These are phyloP conservation scores for Corylus heterophylla DNA, from an alignment of 306 rosid species.

Conservation along the genomic window DNA sequence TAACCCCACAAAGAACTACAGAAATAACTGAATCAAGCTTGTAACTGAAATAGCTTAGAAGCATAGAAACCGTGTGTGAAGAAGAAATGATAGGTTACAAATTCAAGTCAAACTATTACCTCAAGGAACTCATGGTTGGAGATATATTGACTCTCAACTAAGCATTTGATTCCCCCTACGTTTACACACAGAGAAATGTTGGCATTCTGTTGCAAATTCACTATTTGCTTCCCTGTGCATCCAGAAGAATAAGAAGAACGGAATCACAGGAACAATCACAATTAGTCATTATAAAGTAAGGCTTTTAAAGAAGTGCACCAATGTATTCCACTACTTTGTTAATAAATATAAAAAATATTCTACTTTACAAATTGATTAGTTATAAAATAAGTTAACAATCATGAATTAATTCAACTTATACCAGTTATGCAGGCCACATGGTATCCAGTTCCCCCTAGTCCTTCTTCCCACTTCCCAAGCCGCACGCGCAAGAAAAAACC, in stretches of 20 bases:
- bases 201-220: constrained; percentile 31
- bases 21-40: not conserved
- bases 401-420: constrained; percentile 34
- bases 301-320: not conserved
- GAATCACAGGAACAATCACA: constrained; percentile 2
- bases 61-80: not conserved
- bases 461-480: constrained; percentile 92
- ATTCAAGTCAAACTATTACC: constrained; percentile 46
- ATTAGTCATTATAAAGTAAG: not conserved
- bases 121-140: constrained; percentile 90
- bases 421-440: constrained; percentile 83
- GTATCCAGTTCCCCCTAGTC: constrained; percentile 76
- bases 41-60: constrained; percentile 10
- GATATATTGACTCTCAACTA: constrained; percentile 62
- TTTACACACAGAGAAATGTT: constrained; percentile 55
- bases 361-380: not conserved
- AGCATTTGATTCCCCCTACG: constrained; percentile 62
- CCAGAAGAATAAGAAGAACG: constrained; percentile 9
- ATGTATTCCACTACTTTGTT: not conserved
- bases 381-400: constrained; percentile 14
- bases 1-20: not conserved
- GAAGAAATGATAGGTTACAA: constrained; percentile 10
- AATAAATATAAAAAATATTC: constrained; percentile 3
- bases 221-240: constrained; percentile 49
- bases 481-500: constrained; percentile 88